Evolutionary conservation across 257 asterid species (phyloP).

Genomic region (Rauvolfia tetraphylla): DNA sequence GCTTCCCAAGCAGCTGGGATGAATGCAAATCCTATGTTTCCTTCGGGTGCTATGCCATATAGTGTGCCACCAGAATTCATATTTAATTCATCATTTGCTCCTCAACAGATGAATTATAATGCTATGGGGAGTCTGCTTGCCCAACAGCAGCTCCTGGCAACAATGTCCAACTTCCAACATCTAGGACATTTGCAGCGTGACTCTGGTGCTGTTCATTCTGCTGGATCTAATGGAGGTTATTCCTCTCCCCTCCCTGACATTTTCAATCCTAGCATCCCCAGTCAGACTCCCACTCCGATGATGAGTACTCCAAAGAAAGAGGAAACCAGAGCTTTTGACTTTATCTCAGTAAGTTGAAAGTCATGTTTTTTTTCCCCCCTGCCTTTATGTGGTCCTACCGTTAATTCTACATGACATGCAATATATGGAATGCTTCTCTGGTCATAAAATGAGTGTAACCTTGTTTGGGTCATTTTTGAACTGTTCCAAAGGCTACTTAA

Average conservation of each 20-base stretch:
- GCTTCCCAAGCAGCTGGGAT: constrained; percentile 57
- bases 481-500: neutral
- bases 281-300: constrained; percentile 74
- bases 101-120: constrained; percentile 51
- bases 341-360: constrained; percentile 72
- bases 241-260: constrained; percentile 75
- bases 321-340: constrained; percentile 88
- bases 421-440: neutral
- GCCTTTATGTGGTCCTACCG: neutral
- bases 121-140: constrained; percentile 66
- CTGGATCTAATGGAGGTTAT: constrained; percentile 46
- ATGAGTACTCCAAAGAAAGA: constrained; percentile 74
- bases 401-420: neutral
- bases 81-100: constrained; percentile 63
- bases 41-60: constrained; percentile 62
- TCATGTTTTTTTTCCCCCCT: neutral
- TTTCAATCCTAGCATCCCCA: constrained; percentile 61
- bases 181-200: constrained; percentile 55
- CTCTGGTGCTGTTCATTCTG: constrained; percentile 31
- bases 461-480: neutral
- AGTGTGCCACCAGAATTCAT: constrained; percentile 59
- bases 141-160: constrained; percentile 84
- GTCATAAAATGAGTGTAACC: neutral
- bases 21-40: constrained; percentile 49
- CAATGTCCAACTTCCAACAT: constrained; percentile 87